These are phyloP conservation scores for Besnoitia besnoiti DNA, from an alignment of 169 alveolate species.

Conservation along the genomic window DNA sequence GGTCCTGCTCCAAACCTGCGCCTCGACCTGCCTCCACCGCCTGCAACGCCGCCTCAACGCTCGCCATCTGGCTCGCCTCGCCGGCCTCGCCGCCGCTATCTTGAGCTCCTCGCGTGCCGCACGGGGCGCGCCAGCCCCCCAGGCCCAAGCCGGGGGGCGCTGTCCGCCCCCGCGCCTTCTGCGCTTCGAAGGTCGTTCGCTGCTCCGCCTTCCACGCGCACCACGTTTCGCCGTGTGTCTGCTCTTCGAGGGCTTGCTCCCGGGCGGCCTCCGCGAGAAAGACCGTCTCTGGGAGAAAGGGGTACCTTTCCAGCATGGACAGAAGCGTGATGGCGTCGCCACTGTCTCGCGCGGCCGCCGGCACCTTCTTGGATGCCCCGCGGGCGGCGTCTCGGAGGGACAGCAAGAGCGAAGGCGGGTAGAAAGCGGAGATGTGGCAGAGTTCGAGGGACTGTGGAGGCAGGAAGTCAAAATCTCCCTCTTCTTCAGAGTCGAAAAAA, in stretches of 20 bases:
- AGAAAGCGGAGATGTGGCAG: slow-evolving; percentile 8
- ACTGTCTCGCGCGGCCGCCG: not conserved
- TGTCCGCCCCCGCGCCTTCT: not conserved
- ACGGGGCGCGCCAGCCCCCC: no score
- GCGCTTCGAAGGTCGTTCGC: not conserved
- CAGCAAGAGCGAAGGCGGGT: not conserved
- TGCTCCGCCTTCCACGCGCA: not conserved
- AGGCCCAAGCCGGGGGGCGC: no score
- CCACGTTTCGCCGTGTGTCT: slow-evolving; percentile 16
- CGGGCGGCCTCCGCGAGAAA: not conserved
- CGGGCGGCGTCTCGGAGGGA: not conserved
- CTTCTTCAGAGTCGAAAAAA: not conserved
- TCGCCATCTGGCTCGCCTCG: no score
- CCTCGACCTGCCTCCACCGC: no score
- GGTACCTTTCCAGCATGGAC: not conserved
- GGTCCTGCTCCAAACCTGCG: no score
- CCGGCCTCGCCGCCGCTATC: no score
- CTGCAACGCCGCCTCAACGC: no score
- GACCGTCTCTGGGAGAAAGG: not conserved
- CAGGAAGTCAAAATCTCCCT: not conserved
- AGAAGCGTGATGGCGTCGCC: not conserved
- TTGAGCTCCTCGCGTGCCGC: no score
- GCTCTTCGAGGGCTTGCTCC: not conserved
- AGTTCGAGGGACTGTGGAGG: not conserved
- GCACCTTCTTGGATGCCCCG: not conserved